A percentile compares a stretch with the other conserved stretches of the same genome.
phyloP scores from a whole-genome alignment of 208 protist species.

The Acanthamoeba healyi region DNA sequence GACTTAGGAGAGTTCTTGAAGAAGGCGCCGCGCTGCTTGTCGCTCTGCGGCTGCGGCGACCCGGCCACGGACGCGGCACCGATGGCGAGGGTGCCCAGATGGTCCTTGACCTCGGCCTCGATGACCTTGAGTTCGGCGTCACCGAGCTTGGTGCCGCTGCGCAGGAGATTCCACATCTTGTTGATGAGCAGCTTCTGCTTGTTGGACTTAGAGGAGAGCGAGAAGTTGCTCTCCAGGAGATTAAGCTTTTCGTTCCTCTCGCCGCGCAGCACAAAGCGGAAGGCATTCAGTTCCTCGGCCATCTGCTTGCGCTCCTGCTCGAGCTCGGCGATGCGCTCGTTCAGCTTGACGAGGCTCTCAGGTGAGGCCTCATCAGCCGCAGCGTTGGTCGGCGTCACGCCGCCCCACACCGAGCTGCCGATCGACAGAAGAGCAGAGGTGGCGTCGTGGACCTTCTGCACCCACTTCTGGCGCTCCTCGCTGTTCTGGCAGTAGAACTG shows the following conservation, averaged over 20 bases:
- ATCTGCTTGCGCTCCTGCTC: constrained; percentile 49
- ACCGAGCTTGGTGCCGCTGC: background rate
- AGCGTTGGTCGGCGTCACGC: background rate
- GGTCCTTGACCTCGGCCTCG: constrained; percentile 15
- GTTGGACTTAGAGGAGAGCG: constrained; percentile 26
- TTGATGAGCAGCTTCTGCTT: constrained; percentile 66
- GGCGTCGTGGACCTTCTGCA: constrained; percentile 47
- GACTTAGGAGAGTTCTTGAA: background rate
- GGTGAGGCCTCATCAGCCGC: background rate
- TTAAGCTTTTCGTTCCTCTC: constrained; percentile 40
- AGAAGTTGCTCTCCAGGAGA: constrained; percentile 7
- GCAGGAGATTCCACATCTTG: constrained; percentile 37
- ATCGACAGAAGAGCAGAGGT: background rate
- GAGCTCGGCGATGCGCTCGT: background rate
- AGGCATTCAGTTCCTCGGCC: constrained; percentile 28
- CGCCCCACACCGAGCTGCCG: constrained; percentile 25
- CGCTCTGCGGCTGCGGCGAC: background rate
- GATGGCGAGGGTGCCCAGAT: constrained; percentile 13
- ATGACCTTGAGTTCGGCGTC: constrained; percentile 12
- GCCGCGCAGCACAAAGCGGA: constrained; percentile 33
- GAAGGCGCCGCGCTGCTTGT: background rate
- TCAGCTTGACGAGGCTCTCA: background rate
- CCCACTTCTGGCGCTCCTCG: constrained; percentile 44
- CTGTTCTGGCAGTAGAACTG: constrained; percentile 55
- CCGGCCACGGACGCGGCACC: background rate